A percentile compares a stretch with the other conserved stretches of the same genome.
phyloP scores from a whole-genome alignment of 208 protist genomes.

The Trypanosoma avium region DNA sequence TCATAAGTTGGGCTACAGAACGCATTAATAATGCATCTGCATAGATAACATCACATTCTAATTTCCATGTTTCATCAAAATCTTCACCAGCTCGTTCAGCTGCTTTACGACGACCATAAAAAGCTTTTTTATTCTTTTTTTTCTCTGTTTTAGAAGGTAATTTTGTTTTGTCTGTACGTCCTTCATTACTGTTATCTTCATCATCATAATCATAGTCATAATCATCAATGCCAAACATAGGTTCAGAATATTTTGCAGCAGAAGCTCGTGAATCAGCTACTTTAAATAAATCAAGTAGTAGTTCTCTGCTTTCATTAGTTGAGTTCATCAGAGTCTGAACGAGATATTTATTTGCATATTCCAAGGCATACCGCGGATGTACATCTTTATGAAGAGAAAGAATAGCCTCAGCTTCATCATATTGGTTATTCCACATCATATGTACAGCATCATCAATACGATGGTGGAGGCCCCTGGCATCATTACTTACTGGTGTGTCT shows the following conservation, averaged over 20 bases:
- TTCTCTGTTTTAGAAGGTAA: conserved; percentile 17
- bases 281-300: conserved; percentile 73
- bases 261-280: conserved; percentile 71
- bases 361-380: conserved; percentile 81
- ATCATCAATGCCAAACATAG: conserved; percentile 62
- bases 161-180: conserved; percentile 27
- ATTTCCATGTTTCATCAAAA: conserved; percentile 79
- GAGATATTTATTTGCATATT: conserved; percentile 76
- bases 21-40: conserved; percentile 83
- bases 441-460: conserved; percentile 54
- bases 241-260: conserved; percentile 64
- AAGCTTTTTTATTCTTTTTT: conserved; percentile 67
- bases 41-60: conserved; percentile 92
- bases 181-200: not conserved
- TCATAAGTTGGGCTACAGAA: conserved; percentile 85
- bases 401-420: conserved; percentile 50
- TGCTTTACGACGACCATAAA: conserved; percentile 51
- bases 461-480: conserved; percentile 43
- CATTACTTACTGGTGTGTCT: conserved; percentile 1
- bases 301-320: conserved; percentile 73
- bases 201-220: conserved; percentile 32
- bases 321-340: conserved; percentile 85
- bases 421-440: conserved; percentile 87
- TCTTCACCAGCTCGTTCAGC: conserved; percentile 46
- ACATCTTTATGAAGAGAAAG: conserved; percentile 65